These are phyloP conservation scores for Lentinula sp. DNA, from an alignment of 768 basidiomycete genomes.

Conservation along the genomic window DNA sequence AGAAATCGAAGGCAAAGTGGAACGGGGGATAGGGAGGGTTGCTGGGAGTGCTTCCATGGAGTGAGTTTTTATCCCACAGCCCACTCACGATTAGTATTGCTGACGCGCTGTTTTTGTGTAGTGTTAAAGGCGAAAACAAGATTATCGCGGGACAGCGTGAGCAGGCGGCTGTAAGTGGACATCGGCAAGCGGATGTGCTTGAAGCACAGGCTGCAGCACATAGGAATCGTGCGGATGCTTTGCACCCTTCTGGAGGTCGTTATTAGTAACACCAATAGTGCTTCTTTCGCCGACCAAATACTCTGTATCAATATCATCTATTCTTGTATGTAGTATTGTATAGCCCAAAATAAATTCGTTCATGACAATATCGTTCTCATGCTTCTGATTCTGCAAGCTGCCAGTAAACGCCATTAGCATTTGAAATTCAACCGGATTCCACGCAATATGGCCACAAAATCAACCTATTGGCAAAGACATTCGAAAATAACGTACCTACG, in stretches of 20 bases:
- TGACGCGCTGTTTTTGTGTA: not conserved
- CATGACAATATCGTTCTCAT: no score
- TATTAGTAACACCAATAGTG: not conserved
- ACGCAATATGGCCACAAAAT: no score
- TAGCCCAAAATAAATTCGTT: no score
- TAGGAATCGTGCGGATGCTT: not conserved
- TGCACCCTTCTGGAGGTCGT: not conserved
- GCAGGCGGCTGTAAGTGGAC: not conserved
- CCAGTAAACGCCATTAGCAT: no score
- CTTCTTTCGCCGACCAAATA: no score
- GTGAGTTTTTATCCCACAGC: not conserved
- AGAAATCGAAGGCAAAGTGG: not conserved
- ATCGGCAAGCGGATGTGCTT: not conserved
- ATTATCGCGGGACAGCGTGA: not conserved
- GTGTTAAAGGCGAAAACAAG: not conserved
- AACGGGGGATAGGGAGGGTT: not conserved
- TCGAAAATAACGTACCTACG: no score
- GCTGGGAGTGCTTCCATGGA: not conserved
- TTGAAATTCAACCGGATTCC: no score
- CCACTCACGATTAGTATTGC: not conserved
- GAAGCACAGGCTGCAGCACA: not conserved
- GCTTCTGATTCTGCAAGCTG: no score
- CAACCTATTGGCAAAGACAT: no score
- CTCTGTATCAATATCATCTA: no score
- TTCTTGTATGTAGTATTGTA: no score